These are phyloP conservation scores for Diacronema lutheri DNA, from an alignment of 78 protist genomes.

Conservation along the genomic window DNA sequence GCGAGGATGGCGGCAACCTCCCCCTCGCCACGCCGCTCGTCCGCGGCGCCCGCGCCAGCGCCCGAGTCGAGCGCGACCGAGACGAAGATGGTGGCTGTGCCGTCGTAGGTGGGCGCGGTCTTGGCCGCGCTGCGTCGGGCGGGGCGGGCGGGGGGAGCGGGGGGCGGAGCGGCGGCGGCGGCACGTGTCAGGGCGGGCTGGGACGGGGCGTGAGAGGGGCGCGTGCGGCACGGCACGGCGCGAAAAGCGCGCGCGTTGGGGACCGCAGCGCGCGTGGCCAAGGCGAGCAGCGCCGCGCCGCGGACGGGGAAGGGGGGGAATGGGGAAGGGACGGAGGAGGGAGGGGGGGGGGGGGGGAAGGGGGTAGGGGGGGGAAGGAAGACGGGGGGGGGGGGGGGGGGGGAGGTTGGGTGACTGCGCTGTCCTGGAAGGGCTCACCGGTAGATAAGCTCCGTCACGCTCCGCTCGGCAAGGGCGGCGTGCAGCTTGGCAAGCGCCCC, in stretches of 20 bases:
- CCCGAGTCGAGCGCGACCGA: background rate
- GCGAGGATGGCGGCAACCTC: background rate
- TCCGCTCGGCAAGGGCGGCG: conserved; percentile 23
- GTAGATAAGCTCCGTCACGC: conserved; percentile 55
- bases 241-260: too few relatives aligned
- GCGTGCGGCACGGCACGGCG: too few relatives aligned
- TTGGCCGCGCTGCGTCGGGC: background rate
- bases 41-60: background rate
- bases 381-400: too few relatives aligned
- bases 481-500: conserved; percentile 30
- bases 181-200: too few relatives aligned
- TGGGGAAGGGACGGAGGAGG: too few relatives aligned
- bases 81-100: background rate
- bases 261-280: too few relatives aligned
- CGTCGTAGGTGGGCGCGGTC: background rate
- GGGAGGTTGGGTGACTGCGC: too few relatives aligned
- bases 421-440: conserved; percentile 47
- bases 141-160: background rate
- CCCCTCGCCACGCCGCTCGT: too few relatives aligned
- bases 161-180: background rate
- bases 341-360: conserved; percentile 2
- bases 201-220: too few relatives aligned
- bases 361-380: too few relatives aligned
- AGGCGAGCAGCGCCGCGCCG: too few relatives aligned
- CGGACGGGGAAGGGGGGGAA: too few relatives aligned